Evolutionary conservation across 228 moss, liverwort and hornwort species (phyloP), one percentile per base, ranked within the genome.

Genomic region (Sphagnum fallax): DNA sequence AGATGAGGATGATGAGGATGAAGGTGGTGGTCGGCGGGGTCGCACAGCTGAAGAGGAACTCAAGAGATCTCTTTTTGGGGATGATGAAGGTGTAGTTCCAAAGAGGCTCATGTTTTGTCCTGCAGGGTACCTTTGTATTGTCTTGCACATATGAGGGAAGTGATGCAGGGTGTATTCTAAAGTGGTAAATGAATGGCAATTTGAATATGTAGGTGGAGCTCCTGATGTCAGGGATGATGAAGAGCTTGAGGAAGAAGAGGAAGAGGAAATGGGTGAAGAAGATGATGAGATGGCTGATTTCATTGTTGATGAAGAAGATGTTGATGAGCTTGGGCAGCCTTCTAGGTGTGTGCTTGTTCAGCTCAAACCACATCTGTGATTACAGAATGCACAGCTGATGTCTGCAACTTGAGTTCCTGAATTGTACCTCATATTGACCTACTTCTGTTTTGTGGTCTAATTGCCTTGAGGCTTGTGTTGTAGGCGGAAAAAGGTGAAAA

Each of bases 281-380:
- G 86, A 98, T 65, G 85, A 86, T 64, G 98, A 98, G 82, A 98
- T 98, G 98, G 98, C 98, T 6, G 98, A 94, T 84, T 98, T 98
- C 65, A 98, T 98, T 72, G 98, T 98, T 14, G 94, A 87, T 69
- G 93, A 93, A 69, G 89, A 91, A 65, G 95, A 92, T 71, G 66
- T 87, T 15, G 96, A 86, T 66, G 90, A 81, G 70, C 87, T 89
- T 68, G 91, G 91, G 18, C 74, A 80, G 70, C 75, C 79, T 66
- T 78, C 87, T 64, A 84, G 87, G 55, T 55, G 55, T 8, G 55
- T 55, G 55, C 12, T 55, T 8, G 3, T 8, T 55, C 8, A 12
- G 8, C 55, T 55, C 55, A 55, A 55, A 8, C 55, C 8, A 55
- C 55, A 32, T 32, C 32, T 32, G 32, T 32, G 32, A 32, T 32